Percentiles rank a stretch among this genome's conserved stretches.
Evolutionary conservation across 306 rosid species (phyloP).

Genomic region (Gillenia trifoliata): DNA sequence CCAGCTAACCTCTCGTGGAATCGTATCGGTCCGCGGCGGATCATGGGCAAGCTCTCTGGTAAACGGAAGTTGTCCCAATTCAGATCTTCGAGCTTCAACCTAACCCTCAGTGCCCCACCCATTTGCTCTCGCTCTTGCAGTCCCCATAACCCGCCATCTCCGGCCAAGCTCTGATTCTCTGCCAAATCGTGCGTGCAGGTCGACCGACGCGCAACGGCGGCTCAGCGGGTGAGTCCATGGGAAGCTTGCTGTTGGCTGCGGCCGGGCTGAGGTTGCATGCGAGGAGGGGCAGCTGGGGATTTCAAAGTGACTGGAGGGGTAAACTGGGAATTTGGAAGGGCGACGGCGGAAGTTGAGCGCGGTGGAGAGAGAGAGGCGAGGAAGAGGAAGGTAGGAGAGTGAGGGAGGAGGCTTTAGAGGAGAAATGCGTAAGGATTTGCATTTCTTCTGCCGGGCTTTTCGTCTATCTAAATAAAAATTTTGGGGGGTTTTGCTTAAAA

Average conservation of each 20-base stretch:
- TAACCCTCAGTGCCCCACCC: background rate
- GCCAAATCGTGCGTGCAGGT: conserved; percentile 54
- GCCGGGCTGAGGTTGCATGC: conserved; percentile 31
- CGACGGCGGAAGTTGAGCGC: conserved; percentile 26
- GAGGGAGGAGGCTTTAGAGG: conserved; percentile 27
- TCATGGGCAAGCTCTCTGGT: conserved; percentile 59
- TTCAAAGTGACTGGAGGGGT: conserved; percentile 14
- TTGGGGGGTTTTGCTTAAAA: too few species aligned
- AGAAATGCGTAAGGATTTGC: conserved; percentile 39
- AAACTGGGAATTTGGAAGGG: conserved; percentile 29
- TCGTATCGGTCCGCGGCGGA: conserved; percentile 59
- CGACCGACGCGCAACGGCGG: conserved; percentile 45
- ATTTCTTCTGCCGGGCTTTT: background rate
- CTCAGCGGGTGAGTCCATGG: conserved; percentile 59
- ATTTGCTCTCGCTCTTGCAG: background rate
- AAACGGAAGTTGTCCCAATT: conserved; percentile 89
- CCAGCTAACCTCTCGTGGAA: conserved; percentile 72
- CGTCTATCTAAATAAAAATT: background rate
- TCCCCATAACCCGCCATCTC: background rate
- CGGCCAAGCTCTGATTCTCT: conserved; percentile 51
- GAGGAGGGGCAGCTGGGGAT: conserved; percentile 3
- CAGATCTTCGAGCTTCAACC: conserved; percentile 66
- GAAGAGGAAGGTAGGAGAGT: conserved; percentile 8
- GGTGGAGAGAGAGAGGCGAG: conserved; percentile 22
- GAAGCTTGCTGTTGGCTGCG: background rate